Conservation (phyloP, 805 yeast species). For the Schwanniomyces occidentalis region DNA sequence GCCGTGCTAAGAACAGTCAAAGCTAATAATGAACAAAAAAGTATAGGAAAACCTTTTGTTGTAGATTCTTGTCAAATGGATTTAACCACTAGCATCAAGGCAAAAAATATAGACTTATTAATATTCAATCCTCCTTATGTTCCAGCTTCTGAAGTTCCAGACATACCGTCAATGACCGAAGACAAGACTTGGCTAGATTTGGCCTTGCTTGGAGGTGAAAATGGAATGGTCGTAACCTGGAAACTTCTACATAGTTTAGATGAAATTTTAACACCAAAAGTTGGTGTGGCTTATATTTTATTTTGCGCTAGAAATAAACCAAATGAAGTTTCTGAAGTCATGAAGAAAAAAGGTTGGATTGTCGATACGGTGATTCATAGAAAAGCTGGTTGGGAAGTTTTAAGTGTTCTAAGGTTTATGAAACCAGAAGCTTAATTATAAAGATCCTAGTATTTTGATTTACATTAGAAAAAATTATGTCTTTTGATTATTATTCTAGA, state of each 20-base stretch:
- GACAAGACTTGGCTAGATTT: conserved; percentile 78
- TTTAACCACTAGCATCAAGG: conserved; percentile 51
- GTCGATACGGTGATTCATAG: conserved; percentile 57
- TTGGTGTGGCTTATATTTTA: conserved; percentile 81
- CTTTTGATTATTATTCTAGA: too few species aligned
- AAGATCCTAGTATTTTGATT: too few species aligned
- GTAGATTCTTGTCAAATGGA: conserved; percentile 51
- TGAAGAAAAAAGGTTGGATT: conserved; percentile 54
- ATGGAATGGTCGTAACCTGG: conserved; percentile 88
- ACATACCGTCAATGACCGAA: conserved; percentile 44
- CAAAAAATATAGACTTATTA: conserved; percentile 60
- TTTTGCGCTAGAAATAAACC: conserved; percentile 94
- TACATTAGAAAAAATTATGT: too few species aligned
- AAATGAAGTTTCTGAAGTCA: conserved; percentile 48
- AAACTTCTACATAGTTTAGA: conserved; percentile 56
- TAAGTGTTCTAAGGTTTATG: conserved; percentile 68
- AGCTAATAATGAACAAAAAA: conserved; percentile 15
- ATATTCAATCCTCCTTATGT: conserved; percentile 97
- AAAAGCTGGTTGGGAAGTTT: conserved; percentile 95
- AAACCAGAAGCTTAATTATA: too few species aligned
- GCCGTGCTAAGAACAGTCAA: conserved; percentile 30
- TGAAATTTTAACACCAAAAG: conserved; percentile 43
- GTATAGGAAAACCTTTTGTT: conserved; percentile 1
- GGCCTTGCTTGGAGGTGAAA: conserved; percentile 85
- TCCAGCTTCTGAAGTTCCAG: conserved; percentile 79